Evolutionary conservation across 768 basidiomycete species (phyloP), one percentile per base, ranked within the genome.

Genomic region (Boletus rubescentipes): DNA sequence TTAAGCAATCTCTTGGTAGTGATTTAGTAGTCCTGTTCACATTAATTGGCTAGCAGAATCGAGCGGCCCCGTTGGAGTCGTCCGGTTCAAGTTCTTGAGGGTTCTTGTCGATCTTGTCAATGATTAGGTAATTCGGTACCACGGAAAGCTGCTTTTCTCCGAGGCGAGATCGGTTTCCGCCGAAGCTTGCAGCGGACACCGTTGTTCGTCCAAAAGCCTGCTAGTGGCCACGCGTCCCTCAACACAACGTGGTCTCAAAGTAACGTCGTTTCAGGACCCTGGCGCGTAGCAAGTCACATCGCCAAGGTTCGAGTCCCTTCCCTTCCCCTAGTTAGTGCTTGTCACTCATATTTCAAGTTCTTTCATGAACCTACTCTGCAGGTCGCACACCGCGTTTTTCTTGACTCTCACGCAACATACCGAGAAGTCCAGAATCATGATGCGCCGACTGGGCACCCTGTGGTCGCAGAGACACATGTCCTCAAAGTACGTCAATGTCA

Each of bases 381-480:
- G 61, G 50, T 69, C 58, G 53, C 59, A 64, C 41, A 49, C 61
- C 67, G 65, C 67, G 67, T 68, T 68, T 68, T 68, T 69, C 55
- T 63, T 69, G 67, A 69, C 68, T 61, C 67, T 65, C 66, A 63
- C 65, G 63, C 65, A 67, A 65, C 67, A 64, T 62, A 69, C 58
- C 58, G 65, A 68, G 58, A 67, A 69, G 61, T 46, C 59, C 58
- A 59, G 67, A 69, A 57, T 55, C 59, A 61, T 47, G 63, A 67
- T 70, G 61, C 60, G 63, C 54, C 58, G 48, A 30, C 46, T 60
- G 46, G 38, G 54, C 51, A 69, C 67, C 67, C 59, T 67, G 63
- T 39, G 40, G 49, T 63, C 55, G 34, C 68, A 52, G 61, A 65
- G 57, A 4, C n/a, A 46, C 67, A 64, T 70, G 67, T 69, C 58